Conservation (phyloP, 306 rosid genomes). For the Lathyrus tuberosus region DNA sequence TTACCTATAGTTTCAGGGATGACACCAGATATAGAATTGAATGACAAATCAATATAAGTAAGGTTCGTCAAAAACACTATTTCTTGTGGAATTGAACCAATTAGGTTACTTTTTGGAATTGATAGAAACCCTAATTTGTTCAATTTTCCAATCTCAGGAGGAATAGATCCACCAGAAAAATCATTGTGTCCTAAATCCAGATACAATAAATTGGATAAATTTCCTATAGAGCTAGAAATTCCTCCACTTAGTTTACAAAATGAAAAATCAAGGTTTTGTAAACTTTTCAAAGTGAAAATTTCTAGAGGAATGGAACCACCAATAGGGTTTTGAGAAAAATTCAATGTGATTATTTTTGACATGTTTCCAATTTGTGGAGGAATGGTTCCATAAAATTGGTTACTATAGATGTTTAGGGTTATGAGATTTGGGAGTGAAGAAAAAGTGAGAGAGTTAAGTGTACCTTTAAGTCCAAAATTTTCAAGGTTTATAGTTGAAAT, state of each 20-base stretch:
- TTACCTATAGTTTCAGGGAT: slow-evolving; percentile 42
- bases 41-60: background rate
- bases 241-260: slow-evolving; percentile 29
- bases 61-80: slow-evolving; percentile 42
- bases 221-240: slow-evolving; percentile 32
- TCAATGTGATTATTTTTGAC: slow-evolving; percentile 29
- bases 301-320: slow-evolving; percentile 44
- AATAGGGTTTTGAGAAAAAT: slow-evolving; percentile 31
- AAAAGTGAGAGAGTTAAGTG: slow-evolving; percentile 39
- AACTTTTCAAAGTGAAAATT: slow-evolving; percentile 28
- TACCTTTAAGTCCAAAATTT: slow-evolving; percentile 36
- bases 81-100: slow-evolving; percentile 40
- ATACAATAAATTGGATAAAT: slow-evolving; percentile 35
- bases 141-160: slow-evolving; percentile 44
- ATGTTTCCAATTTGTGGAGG: slow-evolving; percentile 42
- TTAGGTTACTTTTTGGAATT: background rate
- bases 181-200: slow-evolving; percentile 32
- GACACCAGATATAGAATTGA: background rate
- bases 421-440: slow-evolving; percentile 39
- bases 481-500: slow-evolving; percentile 10
- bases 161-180: slow-evolving; percentile 19
- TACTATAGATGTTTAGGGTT: slow-evolving; percentile 16
- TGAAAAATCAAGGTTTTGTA: slow-evolving; percentile 17
- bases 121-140: background rate
- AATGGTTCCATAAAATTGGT: slow-evolving; percentile 34